A percentile compares a stretch with the other conserved stretches of the same genome.
These are phyloP conservation scores for Ettlia oleoabundans DNA, from an alignment of 139 green algal genomes.

Conservation along the genomic window DNA sequence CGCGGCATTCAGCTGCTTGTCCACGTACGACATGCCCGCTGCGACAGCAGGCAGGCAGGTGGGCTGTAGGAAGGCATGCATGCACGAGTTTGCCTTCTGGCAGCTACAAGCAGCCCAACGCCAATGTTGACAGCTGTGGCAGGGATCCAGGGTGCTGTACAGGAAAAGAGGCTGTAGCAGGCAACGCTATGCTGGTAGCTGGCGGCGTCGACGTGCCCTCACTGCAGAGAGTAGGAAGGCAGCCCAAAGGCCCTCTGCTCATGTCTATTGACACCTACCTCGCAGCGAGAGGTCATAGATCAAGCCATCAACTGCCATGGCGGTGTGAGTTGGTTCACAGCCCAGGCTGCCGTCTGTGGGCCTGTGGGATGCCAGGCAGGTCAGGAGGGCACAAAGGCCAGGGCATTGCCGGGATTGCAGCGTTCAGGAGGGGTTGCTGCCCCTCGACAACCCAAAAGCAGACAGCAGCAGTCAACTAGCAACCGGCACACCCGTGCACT, in stretches of 20 bases:
- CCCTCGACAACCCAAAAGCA: no score
- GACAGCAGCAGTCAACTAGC: no score
- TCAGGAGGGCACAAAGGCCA: no score
- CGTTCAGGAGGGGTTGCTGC: no score
- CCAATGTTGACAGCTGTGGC: neutral
- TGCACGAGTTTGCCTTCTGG: neutral
- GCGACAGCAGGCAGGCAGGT: no score
- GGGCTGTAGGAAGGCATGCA: neutral
- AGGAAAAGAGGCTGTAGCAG: neutral
- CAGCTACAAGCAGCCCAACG: neutral
- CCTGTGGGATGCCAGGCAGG: neutral
- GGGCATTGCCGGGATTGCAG: no score
- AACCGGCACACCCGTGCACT: no score
- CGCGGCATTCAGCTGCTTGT: constrained; percentile 36
- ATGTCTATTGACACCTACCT: neutral
- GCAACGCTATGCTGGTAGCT: no score
- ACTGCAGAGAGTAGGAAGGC: neutral
- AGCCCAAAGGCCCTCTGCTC: no score
- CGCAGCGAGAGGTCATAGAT: neutral
- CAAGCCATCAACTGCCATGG: neutral
- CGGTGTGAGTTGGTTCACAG: neutral
- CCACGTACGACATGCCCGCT: constrained; percentile 29
- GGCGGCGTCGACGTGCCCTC: neutral
- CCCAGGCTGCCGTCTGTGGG: neutral
- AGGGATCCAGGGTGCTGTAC: no score